Evolutionary conservation across 345 rosid species (phyloP).

Genomic region (Citrus mangshanensis): DNA sequence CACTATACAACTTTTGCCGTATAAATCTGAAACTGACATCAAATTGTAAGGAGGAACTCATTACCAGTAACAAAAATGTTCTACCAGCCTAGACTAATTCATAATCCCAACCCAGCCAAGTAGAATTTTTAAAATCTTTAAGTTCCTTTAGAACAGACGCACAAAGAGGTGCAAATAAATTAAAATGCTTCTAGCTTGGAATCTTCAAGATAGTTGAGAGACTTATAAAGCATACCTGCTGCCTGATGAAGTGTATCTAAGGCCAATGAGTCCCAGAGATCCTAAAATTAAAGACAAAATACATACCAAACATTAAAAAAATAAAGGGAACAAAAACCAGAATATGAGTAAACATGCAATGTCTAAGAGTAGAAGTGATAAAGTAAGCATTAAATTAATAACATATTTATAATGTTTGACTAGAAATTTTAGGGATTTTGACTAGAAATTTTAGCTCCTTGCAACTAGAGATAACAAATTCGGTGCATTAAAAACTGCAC

Average conservation of each 20-base stretch:
- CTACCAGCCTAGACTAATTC: neutral
- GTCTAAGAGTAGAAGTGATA: neutral
- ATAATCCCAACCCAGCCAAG: neutral
- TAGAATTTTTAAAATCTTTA: neutral
- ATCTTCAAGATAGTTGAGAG: neutral
- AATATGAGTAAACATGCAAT: neutral
- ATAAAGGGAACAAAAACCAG: neutral
- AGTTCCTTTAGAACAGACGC: neutral
- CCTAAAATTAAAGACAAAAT: conserved; percentile 35
- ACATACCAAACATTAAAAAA: neutral
- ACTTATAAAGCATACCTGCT: conserved; percentile 55
- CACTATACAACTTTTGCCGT: neutral
- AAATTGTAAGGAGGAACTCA: neutral
- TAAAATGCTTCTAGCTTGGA: neutral
- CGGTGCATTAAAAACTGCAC: neutral
- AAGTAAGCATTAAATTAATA: neutral
- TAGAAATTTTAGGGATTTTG: neutral
- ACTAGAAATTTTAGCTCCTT: neutral
- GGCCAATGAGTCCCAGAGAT: conserved; percentile 86
- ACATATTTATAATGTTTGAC: neutral
- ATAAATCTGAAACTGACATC: neutral
- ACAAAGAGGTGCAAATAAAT: neutral
- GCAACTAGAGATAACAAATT: neutral
- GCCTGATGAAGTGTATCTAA: conserved; percentile 79
- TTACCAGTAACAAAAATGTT: neutral